Evolutionary conservation across 2,329 filamentous ascomycete species (phyloP), one percentile per base, ranked within the genome.

Genomic region (Xylariaceae sp.): DNA sequence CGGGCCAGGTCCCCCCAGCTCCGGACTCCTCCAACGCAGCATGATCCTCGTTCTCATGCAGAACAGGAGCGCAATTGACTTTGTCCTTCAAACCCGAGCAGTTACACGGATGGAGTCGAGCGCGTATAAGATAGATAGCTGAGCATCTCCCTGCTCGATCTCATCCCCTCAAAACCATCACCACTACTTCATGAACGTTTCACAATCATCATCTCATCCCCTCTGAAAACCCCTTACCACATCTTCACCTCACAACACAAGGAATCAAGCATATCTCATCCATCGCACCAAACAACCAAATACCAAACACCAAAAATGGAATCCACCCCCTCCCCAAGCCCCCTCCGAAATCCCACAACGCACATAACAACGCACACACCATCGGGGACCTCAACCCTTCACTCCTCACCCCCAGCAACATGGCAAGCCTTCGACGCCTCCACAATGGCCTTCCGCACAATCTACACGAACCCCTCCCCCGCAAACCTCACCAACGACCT

Each of bases 401-500:
- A 15, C 11, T n/a, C 17, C 23, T 51, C 49, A 6, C n/a, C 23
- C 48, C 55, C 64, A 64, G 73, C 65, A 55, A 55, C 39, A 55
- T 74, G 72, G 69, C 64, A 55, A 30, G 5, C 57, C 8, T 73
- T 72, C 59, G 73, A 75, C 56, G 62, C 67, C 54, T 66, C 69
- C 45, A 59, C 66, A 4, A 71, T 77, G 63, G 72, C 68, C 55
- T 75, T 78, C 66, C 70, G 71, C 58, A 72, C 77, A 15, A 70
- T 75, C 59, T 79, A 75, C 68, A 76, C 77, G 10, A 79, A 77
- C 34, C 49, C 64, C 51, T 74, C 76, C 61, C 77, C 75, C 2
- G 66, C 74, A 0, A 68, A 74, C 57, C 70, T 80, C 17, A 75
- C 74, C 67, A 54, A 58, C 52, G 74, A 78, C 62, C 67, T 62